Evolutionary conservation across 1,139 yeast genomes (phyloP).

Genomic region (Cylindricascospora bacillispora): DNA sequence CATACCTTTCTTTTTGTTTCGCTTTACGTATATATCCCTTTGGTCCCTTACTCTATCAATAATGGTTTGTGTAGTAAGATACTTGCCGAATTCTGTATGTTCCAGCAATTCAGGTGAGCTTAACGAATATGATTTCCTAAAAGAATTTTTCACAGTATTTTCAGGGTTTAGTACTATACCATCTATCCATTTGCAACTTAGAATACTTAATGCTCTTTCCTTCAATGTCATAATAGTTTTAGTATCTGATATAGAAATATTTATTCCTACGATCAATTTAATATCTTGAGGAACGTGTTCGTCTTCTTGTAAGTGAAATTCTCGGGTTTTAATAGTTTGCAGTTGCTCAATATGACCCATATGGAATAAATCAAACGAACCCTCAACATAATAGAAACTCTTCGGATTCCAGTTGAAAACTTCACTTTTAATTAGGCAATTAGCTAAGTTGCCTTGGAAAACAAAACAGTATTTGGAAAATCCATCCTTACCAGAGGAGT

Average conservation of each 20-base stretch:
- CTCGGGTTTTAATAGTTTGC: slow-evolving; percentile 23
- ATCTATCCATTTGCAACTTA: slow-evolving; percentile 80
- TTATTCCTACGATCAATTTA: slow-evolving; percentile 54
- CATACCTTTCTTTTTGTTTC: slow-evolving; percentile 27
- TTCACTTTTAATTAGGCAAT: slow-evolving; percentile 23
- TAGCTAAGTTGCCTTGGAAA: slow-evolving; percentile 16
- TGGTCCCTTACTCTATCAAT: slow-evolving; percentile 21
- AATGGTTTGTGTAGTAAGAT: slow-evolving; percentile 25
- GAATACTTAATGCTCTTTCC: slow-evolving; percentile 75
- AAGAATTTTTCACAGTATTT: neutral
- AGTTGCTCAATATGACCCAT: slow-evolving; percentile 76
- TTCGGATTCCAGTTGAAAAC: slow-evolving; percentile 12
- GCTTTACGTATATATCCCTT: slow-evolving; percentile 22
- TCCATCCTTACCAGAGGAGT: slow-evolving; percentile 63
- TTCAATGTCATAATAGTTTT: slow-evolving; percentile 58
- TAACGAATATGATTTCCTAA: neutral
- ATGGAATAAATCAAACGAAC: slow-evolving; percentile 84
- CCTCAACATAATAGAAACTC: slow-evolving; percentile 53
- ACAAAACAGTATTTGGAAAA: slow-evolving; percentile 49
- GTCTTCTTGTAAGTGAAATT: too few species aligned
- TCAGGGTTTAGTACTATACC: slow-evolving; percentile 34
- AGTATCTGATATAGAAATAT: slow-evolving; percentile 51
- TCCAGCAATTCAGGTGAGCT: slow-evolving; percentile 1
- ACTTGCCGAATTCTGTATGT: slow-evolving; percentile 15
- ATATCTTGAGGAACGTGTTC: slow-evolving; percentile 20